Base-by-base conservation (phyloP, 1,284 basidiomycete species). In the Tilletia caries region DNA sequence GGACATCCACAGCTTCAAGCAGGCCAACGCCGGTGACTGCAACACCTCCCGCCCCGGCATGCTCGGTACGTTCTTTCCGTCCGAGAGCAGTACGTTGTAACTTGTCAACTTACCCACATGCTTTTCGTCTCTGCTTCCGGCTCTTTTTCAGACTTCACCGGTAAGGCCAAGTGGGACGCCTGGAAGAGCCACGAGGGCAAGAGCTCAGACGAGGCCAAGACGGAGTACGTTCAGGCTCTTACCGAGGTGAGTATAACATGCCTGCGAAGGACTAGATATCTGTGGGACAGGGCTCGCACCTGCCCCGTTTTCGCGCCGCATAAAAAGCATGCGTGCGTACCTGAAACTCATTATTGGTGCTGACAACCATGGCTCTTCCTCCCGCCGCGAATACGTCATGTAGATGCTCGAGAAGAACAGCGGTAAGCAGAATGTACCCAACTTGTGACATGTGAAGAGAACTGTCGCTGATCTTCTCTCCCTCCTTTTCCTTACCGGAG, bases 101-200 rank as follows among this genome's bases (percentile, higher is more conserved):
- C 44, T 41, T 43, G 8, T 3, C 60, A 33, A 27, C 37, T 34
- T 23, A 10, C 44, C 12, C 33, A 20, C 46, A 20, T 43, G 20
- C 44, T 33, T 34, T 34, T 58, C 33, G n/a, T 33, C 4, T 34
- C 20, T 64, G 2, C 62, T 29, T 43, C 46, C 37, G 46, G n/a
- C 43, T 3, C 8, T 10, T 23, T 27, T 15, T 41, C 65, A 78
- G 79, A 81, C 73, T 68, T 81, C 66, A 69, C 76, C 37, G 79
- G 79, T 68, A 81, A 81, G 79, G 76, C 76, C 75, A 81, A 81
- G 75, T 81, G 79, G 79, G 79, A 80, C 29, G 80, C 78, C 12
- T 76, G 73, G 69, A 78, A 76, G 66, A 76, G 70, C 32, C 64
- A 68, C 44, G 68, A 79, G 75, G 79, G 79, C 58, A 70, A 70